Evolutionary conservation across 352 stramenopile species (phyloP).

Genomic region (Pelagophyceae sp.): DNA sequence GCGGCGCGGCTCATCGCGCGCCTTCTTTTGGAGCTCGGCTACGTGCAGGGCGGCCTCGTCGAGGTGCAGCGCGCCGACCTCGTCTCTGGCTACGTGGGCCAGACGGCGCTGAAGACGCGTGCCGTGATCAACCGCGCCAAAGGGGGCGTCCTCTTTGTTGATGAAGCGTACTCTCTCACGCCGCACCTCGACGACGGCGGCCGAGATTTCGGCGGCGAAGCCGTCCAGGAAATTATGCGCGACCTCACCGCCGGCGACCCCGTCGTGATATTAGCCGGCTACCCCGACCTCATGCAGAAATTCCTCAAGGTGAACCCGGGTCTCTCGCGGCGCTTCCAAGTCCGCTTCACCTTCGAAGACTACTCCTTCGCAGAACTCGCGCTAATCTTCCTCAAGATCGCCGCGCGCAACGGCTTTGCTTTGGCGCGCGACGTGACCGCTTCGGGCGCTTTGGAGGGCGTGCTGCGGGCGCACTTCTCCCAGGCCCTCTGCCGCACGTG

Average conservation of each 20-base stretch:
- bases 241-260: slow-evolving; percentile 63
- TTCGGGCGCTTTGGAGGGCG: slow-evolving; percentile 43
- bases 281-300: slow-evolving; percentile 49
- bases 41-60: slow-evolving; percentile 65
- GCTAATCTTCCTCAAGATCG: slow-evolving; percentile 11
- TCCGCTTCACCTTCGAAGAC: slow-evolving; percentile 10
- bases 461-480: background rate
- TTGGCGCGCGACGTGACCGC: background rate
- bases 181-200: slow-evolving; percentile 46
- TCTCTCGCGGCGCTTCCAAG: slow-evolving; percentile 6
- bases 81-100: slow-evolving; percentile 68
- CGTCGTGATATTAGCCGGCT: slow-evolving; percentile 77
- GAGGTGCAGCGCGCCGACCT: slow-evolving; percentile 70
- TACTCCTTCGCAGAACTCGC: background rate
- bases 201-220: slow-evolving; percentile 75
- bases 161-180: slow-evolving; percentile 79
- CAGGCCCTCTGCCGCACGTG: background rate
- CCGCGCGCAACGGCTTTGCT: background rate
- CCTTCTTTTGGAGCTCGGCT: slow-evolving; percentile 72
- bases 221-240: slow-evolving; percentile 71
- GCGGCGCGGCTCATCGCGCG: slow-evolving; percentile 65
- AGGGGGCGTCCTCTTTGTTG: slow-evolving; percentile 77
- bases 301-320: slow-evolving; percentile 17
- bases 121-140: slow-evolving; percentile 67
- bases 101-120: slow-evolving; percentile 74